Evolutionary conservation across 1,139 yeast genomes (phyloP).

Genomic region (Blastobotrys arbuscula): DNA sequence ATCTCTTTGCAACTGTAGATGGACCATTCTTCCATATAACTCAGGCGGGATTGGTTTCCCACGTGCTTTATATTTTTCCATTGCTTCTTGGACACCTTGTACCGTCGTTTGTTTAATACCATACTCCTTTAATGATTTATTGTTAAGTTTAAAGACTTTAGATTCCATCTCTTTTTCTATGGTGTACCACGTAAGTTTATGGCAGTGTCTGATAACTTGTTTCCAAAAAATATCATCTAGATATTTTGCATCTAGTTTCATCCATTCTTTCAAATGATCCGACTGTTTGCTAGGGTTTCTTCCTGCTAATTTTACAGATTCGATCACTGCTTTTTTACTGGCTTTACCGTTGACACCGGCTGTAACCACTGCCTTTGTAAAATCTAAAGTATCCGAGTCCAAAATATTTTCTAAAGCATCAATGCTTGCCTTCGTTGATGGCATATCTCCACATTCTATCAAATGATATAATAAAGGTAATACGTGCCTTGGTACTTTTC

Average conservation of each 20-base stretch:
- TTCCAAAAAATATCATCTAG: slow-evolving; percentile 8
- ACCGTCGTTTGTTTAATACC: slow-evolving; percentile 5
- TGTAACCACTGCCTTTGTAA: neutral
- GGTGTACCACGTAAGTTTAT: neutral
- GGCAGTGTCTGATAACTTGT: neutral
- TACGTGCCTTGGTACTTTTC: slow-evolving; percentile 4
- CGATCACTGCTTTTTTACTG: neutral
- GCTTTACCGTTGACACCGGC: neutral
- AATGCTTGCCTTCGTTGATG: neutral
- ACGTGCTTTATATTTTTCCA: slow-evolving; percentile 8
- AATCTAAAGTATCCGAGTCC: neutral
- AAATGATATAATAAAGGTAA: neutral
- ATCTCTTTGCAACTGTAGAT: neutral
- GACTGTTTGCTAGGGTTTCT: neutral
- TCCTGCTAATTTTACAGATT: neutral
- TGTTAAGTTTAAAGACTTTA: neutral
- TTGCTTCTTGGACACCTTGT: slow-evolving; percentile 6
- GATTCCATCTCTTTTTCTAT: slow-evolving; percentile 2
- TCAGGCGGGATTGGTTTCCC: neutral
- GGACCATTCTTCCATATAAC: slow-evolving; percentile 4
- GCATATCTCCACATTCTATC: slow-evolving; percentile 5
- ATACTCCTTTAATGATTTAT: neutral
- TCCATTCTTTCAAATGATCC: neutral
- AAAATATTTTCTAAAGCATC: neutral
- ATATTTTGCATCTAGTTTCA: neutral